phyloP scores from a whole-genome alignment of 2,329 filamentous ascomycete species.

The Phialophora tarda region DNA sequence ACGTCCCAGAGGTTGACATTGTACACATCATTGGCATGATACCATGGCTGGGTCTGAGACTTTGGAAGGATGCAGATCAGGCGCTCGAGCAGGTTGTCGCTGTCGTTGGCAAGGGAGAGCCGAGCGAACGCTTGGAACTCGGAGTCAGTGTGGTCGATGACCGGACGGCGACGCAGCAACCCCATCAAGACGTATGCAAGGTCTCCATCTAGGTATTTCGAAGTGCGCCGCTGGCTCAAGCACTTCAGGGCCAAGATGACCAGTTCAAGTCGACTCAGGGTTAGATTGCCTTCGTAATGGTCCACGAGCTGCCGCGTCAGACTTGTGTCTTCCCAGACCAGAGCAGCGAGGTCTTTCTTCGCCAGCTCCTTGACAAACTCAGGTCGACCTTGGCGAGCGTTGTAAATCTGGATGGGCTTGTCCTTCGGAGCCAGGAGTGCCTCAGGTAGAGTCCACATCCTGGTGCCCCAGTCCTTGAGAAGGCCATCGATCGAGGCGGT shows the following conservation, averaged over 20 bases:
- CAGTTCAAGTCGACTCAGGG: slow-evolving; percentile 51
- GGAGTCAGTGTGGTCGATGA: slow-evolving; percentile 48
- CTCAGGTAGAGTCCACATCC: slow-evolving; percentile 41
- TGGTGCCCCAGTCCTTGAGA: slow-evolving; percentile 37
- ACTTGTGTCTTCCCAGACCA: slow-evolving; percentile 39
- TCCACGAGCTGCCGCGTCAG: slow-evolving; percentile 14
- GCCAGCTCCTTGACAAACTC: slow-evolving; percentile 27
- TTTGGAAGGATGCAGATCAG: slow-evolving; percentile 52
- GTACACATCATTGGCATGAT: slow-evolving; percentile 47
- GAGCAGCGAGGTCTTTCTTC: slow-evolving; percentile 38
- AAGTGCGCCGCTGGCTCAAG: slow-evolving; percentile 32
- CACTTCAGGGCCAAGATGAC: slow-evolving; percentile 40
- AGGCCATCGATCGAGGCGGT: slow-evolving; percentile 28
- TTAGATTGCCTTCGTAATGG: slow-evolving; percentile 50
- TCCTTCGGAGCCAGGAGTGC: slow-evolving; percentile 38
- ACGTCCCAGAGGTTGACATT: slow-evolving; percentile 51
- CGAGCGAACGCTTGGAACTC: slow-evolving; percentile 57
- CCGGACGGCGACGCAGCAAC: slow-evolving; percentile 49
- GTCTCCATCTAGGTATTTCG: slow-evolving; percentile 38
- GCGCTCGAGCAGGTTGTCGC: slow-evolving; percentile 53
- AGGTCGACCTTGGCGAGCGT: slow-evolving; percentile 31
- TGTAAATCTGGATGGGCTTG: slow-evolving; percentile 44
- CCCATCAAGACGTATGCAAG: slow-evolving; percentile 49
- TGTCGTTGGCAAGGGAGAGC: slow-evolving; percentile 55
- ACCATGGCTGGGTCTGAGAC: slow-evolving; percentile 31